Conservation (phyloP, 257 asterid genomes). For the Nicotiana paniculata region DNA sequence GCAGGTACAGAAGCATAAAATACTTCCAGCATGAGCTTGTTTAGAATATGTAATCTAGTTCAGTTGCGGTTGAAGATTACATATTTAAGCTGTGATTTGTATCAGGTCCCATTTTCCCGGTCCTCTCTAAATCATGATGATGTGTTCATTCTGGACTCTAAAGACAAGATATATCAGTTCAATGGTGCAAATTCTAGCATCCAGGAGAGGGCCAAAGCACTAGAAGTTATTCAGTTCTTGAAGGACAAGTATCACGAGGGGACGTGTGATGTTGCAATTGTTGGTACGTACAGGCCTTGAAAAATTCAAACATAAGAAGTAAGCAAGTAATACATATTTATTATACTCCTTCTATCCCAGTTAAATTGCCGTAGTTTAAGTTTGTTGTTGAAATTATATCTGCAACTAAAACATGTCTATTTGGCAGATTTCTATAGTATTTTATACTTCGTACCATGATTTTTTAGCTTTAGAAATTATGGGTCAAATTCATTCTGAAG, state of each 20-base stretch:
- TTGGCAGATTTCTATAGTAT: background rate
- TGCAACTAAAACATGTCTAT: background rate
- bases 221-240: constrained; percentile 90
- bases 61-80: background rate
- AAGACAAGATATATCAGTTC: constrained; percentile 93
- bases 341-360: background rate
- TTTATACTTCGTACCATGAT: background rate
- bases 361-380: background rate
- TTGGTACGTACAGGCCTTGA: constrained; percentile 46
- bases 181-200: constrained; percentile 94
- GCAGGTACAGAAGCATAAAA: constrained; percentile 48
- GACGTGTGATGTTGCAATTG: constrained; percentile 88
- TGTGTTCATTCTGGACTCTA: constrained; percentile 85
- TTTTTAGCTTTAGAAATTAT: background rate
- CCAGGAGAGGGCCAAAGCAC: constrained; percentile 96
- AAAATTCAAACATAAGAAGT: background rate
- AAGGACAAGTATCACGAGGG: constrained; percentile 98
- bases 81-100: constrained; percentile 6
- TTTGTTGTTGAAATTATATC: background rate
- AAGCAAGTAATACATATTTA: background rate
- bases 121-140: constrained; percentile 96
- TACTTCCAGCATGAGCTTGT: background rate
- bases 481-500: background rate
- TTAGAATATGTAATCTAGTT: background rate
- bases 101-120: constrained; percentile 91